Percentiles rank a stretch among this genome's conserved stretches.
phyloP scores from a whole-genome alignment of 176 grass and related monocot species.

The Ensete ventricosum region DNA sequence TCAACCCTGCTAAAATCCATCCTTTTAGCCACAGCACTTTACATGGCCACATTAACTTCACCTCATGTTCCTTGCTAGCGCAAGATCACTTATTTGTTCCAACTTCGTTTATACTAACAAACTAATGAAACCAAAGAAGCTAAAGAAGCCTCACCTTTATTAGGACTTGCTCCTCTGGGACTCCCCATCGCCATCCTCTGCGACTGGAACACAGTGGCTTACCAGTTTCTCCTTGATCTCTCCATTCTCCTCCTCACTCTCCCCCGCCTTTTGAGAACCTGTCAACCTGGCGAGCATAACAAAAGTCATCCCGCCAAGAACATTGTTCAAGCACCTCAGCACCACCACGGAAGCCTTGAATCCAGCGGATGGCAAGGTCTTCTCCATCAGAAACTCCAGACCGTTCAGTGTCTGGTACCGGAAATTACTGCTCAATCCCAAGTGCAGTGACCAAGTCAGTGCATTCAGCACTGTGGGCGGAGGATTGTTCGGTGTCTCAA shows the following conservation, averaged over 20 bases:
- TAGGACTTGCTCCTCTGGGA: not conserved
- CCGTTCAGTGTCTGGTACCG: conserved; percentile 6
- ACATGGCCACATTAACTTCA: too few species aligned
- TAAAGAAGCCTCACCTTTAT: not conserved
- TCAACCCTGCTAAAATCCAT: too few species aligned
- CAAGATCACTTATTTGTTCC: too few species aligned
- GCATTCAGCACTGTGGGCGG: conserved; percentile 5
- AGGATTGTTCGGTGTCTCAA: not conserved
- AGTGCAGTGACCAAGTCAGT: conserved; percentile 3
- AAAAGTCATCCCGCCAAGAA: conserved; percentile 7
- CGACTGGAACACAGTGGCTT: not conserved
- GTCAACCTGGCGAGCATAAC: conserved; percentile 9
- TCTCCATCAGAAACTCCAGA: conserved; percentile 1
- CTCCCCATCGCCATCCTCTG: not conserved
- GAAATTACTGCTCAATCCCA: conserved; percentile 13
- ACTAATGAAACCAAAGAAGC: not conserved
- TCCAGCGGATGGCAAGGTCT: not conserved
- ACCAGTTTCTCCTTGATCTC: conserved; percentile 1
- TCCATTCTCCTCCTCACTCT: not conserved
- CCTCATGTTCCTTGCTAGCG: too few species aligned
- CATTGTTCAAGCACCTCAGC: conserved; percentile 7
- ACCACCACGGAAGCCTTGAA: conserved; percentile 5
- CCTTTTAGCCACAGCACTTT: too few species aligned
- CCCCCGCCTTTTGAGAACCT: not conserved
- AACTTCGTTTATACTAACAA: too few species aligned